Conservation (phyloP, 116 monocot genomes). For the Zostera marina region DNA sequence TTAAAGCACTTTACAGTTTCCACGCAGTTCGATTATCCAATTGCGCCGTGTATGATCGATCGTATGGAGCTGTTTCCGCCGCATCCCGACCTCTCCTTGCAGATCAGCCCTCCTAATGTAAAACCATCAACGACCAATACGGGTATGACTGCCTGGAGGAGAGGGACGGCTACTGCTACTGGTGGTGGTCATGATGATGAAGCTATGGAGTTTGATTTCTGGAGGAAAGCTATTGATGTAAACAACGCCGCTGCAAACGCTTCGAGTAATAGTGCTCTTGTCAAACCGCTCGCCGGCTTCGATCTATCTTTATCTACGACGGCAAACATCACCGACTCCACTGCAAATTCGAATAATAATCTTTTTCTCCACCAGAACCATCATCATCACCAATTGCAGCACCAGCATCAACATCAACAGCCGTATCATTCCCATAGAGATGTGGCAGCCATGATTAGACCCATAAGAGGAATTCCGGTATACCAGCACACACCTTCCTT, state of each 20-base stretch:
- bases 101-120: conserved; percentile 55
- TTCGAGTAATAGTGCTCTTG: too few relatives aligned
- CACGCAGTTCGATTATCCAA: too few relatives aligned
- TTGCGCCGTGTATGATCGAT: background rate
- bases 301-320: conserved; percentile 24
- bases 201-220: conserved; percentile 41
- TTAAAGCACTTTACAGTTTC: too few relatives aligned
- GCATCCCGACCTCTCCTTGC: conserved; percentile 74
- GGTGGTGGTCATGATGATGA: conserved; percentile 17
- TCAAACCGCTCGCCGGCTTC: conserved; percentile 1
- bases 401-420: conserved; percentile 11
- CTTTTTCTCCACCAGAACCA: background rate
- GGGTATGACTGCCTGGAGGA: too few relatives aligned
- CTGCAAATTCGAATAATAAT: background rate
- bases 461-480: conserved; percentile 55
- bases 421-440: conserved; percentile 8
- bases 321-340: background rate
- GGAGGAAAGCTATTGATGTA: conserved; percentile 26
- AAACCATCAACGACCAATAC: conserved; percentile 11
- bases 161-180: too few relatives aligned
- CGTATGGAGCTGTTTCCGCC: conserved; percentile 72
- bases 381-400: conserved; percentile 1
- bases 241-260: background rate
- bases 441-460: conserved; percentile 19
- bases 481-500: conserved; percentile 32